Conservation (phyloP, 1,139 yeast species). For the Yamadazyma mexicana region DNA sequence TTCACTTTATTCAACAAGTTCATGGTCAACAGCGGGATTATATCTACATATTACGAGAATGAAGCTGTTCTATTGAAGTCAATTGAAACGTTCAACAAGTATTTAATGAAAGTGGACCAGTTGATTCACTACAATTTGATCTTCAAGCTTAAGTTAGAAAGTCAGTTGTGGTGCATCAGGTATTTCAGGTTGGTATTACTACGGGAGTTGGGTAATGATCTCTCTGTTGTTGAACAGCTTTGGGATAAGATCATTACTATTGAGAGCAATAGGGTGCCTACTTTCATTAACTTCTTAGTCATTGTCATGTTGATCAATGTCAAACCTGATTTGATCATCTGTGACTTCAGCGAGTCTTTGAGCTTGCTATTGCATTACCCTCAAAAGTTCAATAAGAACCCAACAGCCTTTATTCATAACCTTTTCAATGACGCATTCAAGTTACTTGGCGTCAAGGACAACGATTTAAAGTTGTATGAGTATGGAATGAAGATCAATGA, state of each 20-base stretch:
- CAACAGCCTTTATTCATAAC: conserved; percentile 21
- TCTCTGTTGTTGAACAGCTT: conserved; percentile 41
- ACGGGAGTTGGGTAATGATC: conserved; percentile 55
- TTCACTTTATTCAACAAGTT: conserved; percentile 48
- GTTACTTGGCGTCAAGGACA: conserved; percentile 27
- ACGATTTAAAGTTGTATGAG: conserved; percentile 44
- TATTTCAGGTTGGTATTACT: conserved; percentile 59
- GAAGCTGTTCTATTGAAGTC: conserved; percentile 42
- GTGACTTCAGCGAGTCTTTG: conserved; percentile 66
- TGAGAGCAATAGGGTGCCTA: conserved; percentile 29
- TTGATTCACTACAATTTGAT: conserved; percentile 44
- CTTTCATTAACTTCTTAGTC: conserved; percentile 49
- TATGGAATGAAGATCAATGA: conserved; percentile 37
- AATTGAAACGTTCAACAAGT: conserved; percentile 47
- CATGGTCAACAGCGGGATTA: conserved; percentile 37
- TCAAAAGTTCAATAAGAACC: conserved; percentile 15
- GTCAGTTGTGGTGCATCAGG: conserved; percentile 67
- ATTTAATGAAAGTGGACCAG: conserved; percentile 50
- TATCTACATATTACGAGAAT: conserved; percentile 41
- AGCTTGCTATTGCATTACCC: conserved; percentile 63
- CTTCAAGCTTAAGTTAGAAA: conserved; percentile 52
- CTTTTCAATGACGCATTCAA: conserved; percentile 32
- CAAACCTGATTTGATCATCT: conserved; percentile 46
- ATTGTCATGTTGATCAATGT: conserved; percentile 53
- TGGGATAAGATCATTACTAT: conserved; percentile 60